Evolutionary conservation across 2,329 filamentous ascomycete genomes (phyloP).

Genomic region (Clonostachys chloroleuca): DNA sequence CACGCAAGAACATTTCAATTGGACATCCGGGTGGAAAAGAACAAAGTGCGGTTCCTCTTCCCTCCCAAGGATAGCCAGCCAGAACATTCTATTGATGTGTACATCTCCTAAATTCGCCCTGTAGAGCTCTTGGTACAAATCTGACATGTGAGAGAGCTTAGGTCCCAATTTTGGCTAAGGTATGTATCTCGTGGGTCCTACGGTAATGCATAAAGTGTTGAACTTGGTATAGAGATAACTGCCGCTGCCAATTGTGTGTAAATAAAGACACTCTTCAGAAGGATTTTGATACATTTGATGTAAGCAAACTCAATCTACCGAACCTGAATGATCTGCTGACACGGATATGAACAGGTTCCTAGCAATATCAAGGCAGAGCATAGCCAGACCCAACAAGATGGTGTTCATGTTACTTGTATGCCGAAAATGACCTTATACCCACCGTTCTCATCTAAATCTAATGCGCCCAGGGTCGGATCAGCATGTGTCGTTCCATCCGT

Average conservation of each 20-base stretch:
- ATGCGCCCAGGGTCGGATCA: neutral
- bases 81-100: too few relatives aligned
- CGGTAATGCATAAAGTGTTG: too few relatives aligned
- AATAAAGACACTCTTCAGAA: constrained; percentile 35
- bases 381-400: constrained; percentile 9
- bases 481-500: neutral
- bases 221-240: constrained; percentile 28
- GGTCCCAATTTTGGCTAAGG: neutral
- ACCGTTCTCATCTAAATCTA: constrained; percentile 22
- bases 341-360: constrained; percentile 17
- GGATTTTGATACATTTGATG: constrained; percentile 33
- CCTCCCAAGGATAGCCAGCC: too few relatives aligned
- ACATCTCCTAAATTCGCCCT: too few relatives aligned
- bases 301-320: constrained; percentile 9
- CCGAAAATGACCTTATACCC: too few relatives aligned
- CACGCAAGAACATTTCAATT: too few relatives aligned
- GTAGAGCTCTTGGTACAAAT: too few relatives aligned
- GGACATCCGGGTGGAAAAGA: too few relatives aligned
- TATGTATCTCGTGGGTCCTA: neutral
- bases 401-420: constrained; percentile 16
- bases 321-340: neutral
- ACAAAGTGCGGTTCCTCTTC: too few relatives aligned
- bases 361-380: constrained; percentile 12
- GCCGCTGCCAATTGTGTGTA: constrained; percentile 32
- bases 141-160: neutral